These are phyloP conservation scores for Ogataea trehalophila DNA, from an alignment of 805 yeast genomes.

Conservation along the genomic window DNA sequence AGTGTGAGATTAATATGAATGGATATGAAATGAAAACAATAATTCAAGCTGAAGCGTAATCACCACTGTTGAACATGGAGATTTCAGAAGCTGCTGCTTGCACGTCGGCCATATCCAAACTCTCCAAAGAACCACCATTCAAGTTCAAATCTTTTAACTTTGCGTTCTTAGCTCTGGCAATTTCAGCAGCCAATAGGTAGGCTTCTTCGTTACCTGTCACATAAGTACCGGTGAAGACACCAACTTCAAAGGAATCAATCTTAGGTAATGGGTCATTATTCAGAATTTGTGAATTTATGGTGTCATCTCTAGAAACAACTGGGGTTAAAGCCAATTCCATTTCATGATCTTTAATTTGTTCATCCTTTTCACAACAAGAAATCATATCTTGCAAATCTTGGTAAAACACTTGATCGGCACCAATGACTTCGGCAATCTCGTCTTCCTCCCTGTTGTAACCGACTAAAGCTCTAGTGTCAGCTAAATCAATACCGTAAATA, in stretches of 20 bases:
- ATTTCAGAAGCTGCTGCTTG: constrained; percentile 68
- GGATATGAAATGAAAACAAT: not conserved
- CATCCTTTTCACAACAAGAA: constrained; percentile 58
- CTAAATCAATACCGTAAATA: constrained; percentile 95
- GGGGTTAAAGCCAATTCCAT: constrained; percentile 32
- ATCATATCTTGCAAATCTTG: constrained; percentile 81
- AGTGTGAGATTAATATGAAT: no score
- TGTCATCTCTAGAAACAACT: constrained; percentile 30
- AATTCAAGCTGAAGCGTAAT: constrained; percentile 28
- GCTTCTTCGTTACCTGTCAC: constrained; percentile 90
- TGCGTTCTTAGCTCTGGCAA: constrained; percentile 74
- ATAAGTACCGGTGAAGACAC: constrained; percentile 93
- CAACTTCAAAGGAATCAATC: constrained; percentile 77
- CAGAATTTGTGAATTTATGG: constrained; percentile 23
- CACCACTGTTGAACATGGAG: constrained; percentile 54
- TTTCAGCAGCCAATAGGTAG: constrained; percentile 77
- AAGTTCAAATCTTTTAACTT: constrained; percentile 41
- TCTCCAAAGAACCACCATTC: constrained; percentile 26
- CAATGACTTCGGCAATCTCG: constrained; percentile 71
- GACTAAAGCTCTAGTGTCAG: constrained; percentile 89
- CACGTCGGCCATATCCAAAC: constrained; percentile 49
- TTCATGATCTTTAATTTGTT: constrained; percentile 26
- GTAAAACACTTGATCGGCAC: constrained; percentile 88
- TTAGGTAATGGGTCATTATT: constrained; percentile 20
- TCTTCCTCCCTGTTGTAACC: constrained; percentile 75